A percentile compares a stretch with the other conserved stretches of the same genome.
These are phyloP conservation scores for Mycena sp. DNA, from an alignment of 1,284 basidiomycete species.

Conservation along the genomic window DNA sequence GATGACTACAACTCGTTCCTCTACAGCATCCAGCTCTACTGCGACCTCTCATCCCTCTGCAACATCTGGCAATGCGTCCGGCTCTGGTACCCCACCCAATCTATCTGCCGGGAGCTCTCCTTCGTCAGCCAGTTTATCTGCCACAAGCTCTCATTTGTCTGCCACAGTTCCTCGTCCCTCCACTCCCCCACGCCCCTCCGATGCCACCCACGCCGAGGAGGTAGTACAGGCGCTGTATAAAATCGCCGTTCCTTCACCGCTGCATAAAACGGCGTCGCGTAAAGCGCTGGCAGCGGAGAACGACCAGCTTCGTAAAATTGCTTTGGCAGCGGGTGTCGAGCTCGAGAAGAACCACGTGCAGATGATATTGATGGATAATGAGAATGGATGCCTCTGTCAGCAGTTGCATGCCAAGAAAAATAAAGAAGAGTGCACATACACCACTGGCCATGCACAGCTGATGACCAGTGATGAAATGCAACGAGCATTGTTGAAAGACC, in stretches of 20 bases:
- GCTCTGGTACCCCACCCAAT: background rate
- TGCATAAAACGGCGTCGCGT: background rate
- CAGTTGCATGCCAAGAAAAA: constrained; percentile 15
- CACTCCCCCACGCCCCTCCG: no score
- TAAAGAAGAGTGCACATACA: constrained; percentile 1
- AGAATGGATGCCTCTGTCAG: constrained; percentile 10
- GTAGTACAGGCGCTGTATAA: background rate
- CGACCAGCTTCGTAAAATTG: background rate
- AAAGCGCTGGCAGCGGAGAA: background rate
- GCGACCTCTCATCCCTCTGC: no score
- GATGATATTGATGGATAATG: constrained; percentile 11
- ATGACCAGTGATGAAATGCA: no score
- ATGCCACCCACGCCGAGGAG: background rate
- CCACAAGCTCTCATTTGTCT: no score
- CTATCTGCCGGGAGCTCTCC: no score
- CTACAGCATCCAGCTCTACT: no score
- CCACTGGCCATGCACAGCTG: no score
- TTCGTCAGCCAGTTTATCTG: no score
- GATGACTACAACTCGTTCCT: background rate
- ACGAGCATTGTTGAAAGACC: no score
- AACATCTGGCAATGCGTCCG: background rate
- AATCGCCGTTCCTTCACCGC: background rate
- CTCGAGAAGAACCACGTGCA: constrained; percentile 1
- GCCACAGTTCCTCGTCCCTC: no score
- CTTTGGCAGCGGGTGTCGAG: background rate